Evolutionary conservation across 257 asterid genomes (phyloP), one percentile per base, ranked within the genome.

Genomic region (Fraxinus anomala): DNA sequence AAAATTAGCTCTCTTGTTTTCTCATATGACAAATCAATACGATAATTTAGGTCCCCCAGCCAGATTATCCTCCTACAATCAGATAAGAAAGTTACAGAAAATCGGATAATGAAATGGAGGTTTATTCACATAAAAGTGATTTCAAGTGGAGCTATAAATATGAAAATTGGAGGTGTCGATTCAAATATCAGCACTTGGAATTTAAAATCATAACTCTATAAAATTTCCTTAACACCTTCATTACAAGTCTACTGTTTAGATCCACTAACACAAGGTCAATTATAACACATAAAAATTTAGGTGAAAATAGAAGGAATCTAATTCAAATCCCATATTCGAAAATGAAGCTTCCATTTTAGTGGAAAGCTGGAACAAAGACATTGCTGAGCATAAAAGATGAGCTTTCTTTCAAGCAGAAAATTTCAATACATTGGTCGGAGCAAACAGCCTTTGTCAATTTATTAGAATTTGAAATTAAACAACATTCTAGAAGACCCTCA

Each of bases 21-120:
- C 74, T 89, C 93, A 85, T 93, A 92, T 17, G 99, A 76, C 84
- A 96, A 82, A 84, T 89, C 92, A 75, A 96, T 86, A 70, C 99
- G 97, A 77, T 92, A 93, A 77, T 96, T 96, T 67, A 96, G 91
- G 86, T 96, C 99, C 26, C 99, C 99, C 14, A 96, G 82, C 97
- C 98, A 93, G 78, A 96, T 91, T 71, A 93, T 85, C 87, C 94
- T 91, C 96, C 99, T 96, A 90, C 81, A 85, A 47, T 61, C 77
- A 79, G 30, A 77, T 68, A 78, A 19, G 36, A 47, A 56, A 61
- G 68, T 61, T 24, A 61, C 17, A 61, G 68, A 61, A 56, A 24
- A 61, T 23, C 6, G 1, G 34, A 33, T 3, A 24, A 61, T n/a
- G 17, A 23, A 61, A 61, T 23, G 31, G 34, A 61, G 68, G 68